Percentiles rank a stretch among this genome's conserved stretches.
These are phyloP conservation scores for Candida sojae DNA, from an alignment of 1,139 yeast genomes.

Conservation along the genomic window DNA sequence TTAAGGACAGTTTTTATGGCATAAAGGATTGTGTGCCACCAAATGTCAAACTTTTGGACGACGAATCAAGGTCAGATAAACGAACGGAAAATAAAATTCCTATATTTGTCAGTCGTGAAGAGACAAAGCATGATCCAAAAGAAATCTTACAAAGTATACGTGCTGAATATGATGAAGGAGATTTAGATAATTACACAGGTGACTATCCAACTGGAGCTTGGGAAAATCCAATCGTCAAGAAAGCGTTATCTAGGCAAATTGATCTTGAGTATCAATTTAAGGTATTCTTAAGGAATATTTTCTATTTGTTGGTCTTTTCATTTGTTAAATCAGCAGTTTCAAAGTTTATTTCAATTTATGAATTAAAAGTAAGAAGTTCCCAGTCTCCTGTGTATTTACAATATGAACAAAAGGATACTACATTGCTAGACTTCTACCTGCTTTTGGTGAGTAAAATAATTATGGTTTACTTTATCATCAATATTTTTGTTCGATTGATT, in stretches of 20 bases:
- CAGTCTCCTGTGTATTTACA: neutral
- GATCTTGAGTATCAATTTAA: conserved; percentile 31
- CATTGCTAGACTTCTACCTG: conserved; percentile 9
- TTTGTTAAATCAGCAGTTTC: conserved; percentile 19
- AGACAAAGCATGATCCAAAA: neutral
- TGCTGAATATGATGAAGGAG: conserved; percentile 15
- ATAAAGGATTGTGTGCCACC: conserved; percentile 35
- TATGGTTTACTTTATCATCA: conserved; percentile 8
- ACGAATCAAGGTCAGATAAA: neutral
- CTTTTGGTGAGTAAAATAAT: conserved; percentile 9
- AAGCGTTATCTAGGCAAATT: conserved; percentile 39
- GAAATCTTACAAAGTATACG: conserved; percentile 9
- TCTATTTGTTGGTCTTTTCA: conserved; percentile 19
- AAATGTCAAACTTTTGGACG: conserved; percentile 13
- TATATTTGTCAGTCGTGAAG: conserved; percentile 12
- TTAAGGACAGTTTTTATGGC: conserved; percentile 29
- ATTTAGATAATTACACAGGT: conserved; percentile 11
- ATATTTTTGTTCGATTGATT: conserved; percentile 18
- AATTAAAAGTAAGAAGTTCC: conserved; percentile 7
- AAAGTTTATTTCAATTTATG: conserved; percentile 13
- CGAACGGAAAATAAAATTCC: conserved; percentile 17
- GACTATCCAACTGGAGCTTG: conserved; percentile 39
- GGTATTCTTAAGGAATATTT: conserved; percentile 19
- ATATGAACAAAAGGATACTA: neutral
- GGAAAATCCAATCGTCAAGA: conserved; percentile 39